Conservation (phyloP, 768 basidiomycete species). For the Boletellus ananas region DNA sequence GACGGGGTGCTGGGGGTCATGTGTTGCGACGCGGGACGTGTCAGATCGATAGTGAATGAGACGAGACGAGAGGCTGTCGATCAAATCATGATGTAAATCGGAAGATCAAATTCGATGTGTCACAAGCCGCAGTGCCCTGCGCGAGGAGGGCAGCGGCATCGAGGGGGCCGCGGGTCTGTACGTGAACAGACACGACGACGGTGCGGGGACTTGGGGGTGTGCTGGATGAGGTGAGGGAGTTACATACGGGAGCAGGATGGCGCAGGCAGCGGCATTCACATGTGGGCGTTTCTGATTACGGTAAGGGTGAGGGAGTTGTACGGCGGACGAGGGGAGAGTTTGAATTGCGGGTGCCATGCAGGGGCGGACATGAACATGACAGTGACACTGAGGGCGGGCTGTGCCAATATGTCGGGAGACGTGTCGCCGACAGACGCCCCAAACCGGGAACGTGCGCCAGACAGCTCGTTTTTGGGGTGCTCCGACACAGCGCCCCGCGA, state of each 20-base stretch:
- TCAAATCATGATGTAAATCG: constrained; percentile 20
- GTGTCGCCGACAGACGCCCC: constrained; percentile 29
- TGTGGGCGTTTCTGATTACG: constrained; percentile 34
- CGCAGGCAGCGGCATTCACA: constrained; percentile 34
- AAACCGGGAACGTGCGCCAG: constrained; percentile 23
- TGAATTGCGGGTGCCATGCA: constrained; percentile 17
- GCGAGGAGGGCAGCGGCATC: background rate
- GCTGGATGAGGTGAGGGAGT: constrained; percentile 33
- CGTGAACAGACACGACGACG: constrained; percentile 33
- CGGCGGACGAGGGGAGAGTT: constrained; percentile 23
- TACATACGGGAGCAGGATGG: constrained; percentile 26
- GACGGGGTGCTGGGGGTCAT: constrained; percentile 15
- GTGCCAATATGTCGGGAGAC: constrained; percentile 18
- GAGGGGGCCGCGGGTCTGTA: constrained; percentile 32
- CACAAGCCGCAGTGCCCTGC: constrained; percentile 19
- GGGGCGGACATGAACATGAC: constrained; percentile 25
- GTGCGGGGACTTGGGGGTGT: constrained; percentile 34
- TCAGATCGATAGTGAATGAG: constrained; percentile 19
- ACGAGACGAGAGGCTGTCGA: constrained; percentile 17
- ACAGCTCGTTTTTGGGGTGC: constrained; percentile 25
- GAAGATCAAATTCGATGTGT: constrained; percentile 24
- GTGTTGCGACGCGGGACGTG: constrained; percentile 22
- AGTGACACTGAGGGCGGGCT: constrained; percentile 26
- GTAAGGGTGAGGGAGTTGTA: constrained; percentile 26
- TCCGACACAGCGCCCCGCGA: constrained; percentile 16